A percentile compares a stretch with the other conserved stretches of the same genome.
phyloP scores from a whole-genome alignment of 73 alveolate genomes.

The Tetrahymena thermophila region DNA sequence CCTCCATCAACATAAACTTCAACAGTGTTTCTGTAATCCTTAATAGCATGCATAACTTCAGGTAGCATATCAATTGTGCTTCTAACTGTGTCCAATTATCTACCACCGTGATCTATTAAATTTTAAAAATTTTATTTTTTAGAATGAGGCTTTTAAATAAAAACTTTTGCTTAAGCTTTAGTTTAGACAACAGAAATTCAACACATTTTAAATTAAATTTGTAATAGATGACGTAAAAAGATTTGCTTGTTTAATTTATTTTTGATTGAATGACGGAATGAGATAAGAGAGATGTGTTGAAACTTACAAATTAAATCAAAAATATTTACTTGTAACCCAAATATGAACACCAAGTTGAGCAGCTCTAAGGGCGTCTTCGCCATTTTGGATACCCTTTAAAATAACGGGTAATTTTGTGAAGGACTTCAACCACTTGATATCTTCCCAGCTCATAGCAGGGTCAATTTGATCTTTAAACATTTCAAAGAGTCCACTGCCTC shows the following conservation, averaged over 20 bases:
- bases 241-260: not conserved
- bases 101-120: conserved; percentile 72
- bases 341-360: conserved; percentile 62
- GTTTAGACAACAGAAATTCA: not conserved
- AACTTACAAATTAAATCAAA: not conserved
- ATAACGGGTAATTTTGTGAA: conserved; percentile 64
- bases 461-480: conserved; percentile 58
- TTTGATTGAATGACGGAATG: not conserved
- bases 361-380: conserved; percentile 76
- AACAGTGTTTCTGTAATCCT: conserved; percentile 22
- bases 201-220: not conserved
- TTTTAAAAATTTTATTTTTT: not conserved
- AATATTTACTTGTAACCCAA: conserved; percentile 57
- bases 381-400: conserved; percentile 75
- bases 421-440: conserved; percentile 49
- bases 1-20: conserved; percentile 87
- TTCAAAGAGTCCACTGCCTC: conserved; percentile 62
- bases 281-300: not conserved
- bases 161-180: not conserved
- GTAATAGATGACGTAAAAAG: not conserved
- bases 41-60: conserved; percentile 35
- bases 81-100: conserved; percentile 72
- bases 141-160: no score
- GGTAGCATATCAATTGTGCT: conserved; percentile 64
- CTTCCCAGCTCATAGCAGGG: conserved; percentile 63